Conservation (phyloP, 169 alveolate species). For the Eimeria tenella region DNA sequence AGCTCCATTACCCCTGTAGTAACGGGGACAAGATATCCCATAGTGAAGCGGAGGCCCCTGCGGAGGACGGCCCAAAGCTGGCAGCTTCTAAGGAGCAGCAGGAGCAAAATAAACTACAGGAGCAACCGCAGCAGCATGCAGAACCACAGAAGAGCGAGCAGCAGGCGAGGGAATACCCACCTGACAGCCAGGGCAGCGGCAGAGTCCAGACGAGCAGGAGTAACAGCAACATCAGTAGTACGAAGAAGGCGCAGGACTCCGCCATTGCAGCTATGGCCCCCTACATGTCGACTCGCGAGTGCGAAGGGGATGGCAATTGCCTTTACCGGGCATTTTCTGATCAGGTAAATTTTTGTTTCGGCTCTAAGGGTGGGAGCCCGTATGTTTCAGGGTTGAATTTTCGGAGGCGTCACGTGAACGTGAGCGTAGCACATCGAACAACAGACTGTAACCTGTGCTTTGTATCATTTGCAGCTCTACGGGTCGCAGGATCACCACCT, state of each 20-base stretch:
- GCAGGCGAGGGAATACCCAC: background rate
- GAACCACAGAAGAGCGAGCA: background rate
- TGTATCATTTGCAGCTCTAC: constrained; percentile 56
- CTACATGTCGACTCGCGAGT: constrained; percentile 49
- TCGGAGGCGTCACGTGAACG: background rate
- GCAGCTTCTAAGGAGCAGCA: constrained; percentile 35
- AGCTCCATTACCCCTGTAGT: background rate
- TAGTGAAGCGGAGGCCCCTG: constrained; percentile 39
- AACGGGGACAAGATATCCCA: constrained; percentile 3
- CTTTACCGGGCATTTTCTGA: constrained; percentile 78
- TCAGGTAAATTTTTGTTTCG: constrained; percentile 36
- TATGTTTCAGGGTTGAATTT: background rate
- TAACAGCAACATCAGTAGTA: background rate
- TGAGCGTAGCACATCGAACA: too few relatives aligned
- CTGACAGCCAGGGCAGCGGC: background rate
- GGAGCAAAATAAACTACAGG: background rate
- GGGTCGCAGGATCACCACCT: constrained; percentile 78
- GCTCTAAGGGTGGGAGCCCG: background rate
- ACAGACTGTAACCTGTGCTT: too few relatives aligned
- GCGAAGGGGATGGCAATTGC: constrained; percentile 78
- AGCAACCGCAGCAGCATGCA: background rate
- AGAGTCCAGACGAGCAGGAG: background rate
- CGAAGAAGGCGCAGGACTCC: background rate
- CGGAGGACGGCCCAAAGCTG: constrained; percentile 3
- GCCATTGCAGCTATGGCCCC: constrained; percentile 72